Evolutionary conservation across 2,329 filamentous ascomycete genomes (phyloP), one percentile per base, ranked within the genome.

Genomic region (Zasmidium citrigriseum): DNA sequence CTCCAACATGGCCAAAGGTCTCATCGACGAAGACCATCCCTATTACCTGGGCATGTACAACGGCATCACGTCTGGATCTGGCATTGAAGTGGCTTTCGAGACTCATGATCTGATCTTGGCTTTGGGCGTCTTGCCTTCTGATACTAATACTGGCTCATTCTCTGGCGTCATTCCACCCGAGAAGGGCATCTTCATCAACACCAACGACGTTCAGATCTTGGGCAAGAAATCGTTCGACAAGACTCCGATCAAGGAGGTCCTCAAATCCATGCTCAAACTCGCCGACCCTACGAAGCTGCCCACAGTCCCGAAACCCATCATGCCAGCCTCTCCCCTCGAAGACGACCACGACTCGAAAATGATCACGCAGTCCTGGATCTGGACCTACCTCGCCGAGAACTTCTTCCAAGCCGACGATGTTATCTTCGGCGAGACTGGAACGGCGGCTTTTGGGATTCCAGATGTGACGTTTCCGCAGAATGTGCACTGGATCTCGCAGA

Each of bases 391-490:
- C 45, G 60, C 68, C 48, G n/a, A 47, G 21, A 53, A 45, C 51
- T 53, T 89, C 80, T 77, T 96, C 11, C 80, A 82, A 54, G 79
- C 86, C 54, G 81, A 86, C 48, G 92, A 96, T 68, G 85, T 96
- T 57, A 80, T 96, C 55, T 84, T 96, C 52, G 93, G 91, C 0
- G 92, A 96, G 73, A 96, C 91, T 1, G 92, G 91, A 41, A 96
- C 92, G 0, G 82, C 91, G 58, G 93, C 92, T 76, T 95, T 96
- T 72, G 92, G 92, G 56, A 90, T 95, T 67, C 92, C 89, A 85
- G 90, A 93, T 57, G 93, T 91, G 3, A 84, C 84, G 45, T 95
- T 96, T 77, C 91, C 91, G 0, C 72, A 79, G 2, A 82, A 83
- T n/a, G 89, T 93, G n/a, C 90, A 84, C 7, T 89, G 89, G n/a